Evolutionary conservation across 371 early-diverging fungal genomes (phyloP), one percentile per base, ranked within the genome.

Genomic region (Mucor irregularis): DNA sequence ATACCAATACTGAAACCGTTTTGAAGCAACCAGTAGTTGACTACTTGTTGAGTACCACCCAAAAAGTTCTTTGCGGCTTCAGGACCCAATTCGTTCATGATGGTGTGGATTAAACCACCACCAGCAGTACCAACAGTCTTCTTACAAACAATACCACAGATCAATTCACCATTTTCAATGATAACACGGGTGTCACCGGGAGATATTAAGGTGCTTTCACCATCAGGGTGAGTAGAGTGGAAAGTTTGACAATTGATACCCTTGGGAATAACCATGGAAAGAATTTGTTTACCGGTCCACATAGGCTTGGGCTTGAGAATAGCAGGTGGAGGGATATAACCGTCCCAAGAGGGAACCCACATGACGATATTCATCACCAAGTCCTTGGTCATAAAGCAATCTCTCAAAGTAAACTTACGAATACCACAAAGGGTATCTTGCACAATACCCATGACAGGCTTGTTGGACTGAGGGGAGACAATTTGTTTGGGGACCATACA

Each of bases 401-500:
- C 99, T 56, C 99, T 89, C 61, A 86, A 81, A 3, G 99, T 99
- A 62, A 99, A 95, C 76, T 93, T 96, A 69, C 96, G 87, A 50
- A 98, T 85, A 58, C 97, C 99, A 69, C 96, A 93, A 30, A 99
- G 88, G 1, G 99, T 95, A 74, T 99, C 99, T 77, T 99, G 99
- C 40, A 99, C 99, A 71, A 99, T 99, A 68, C 99, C 99, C 99
- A 99, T 99, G 59, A 98, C 95, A 5, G 99, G 99, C 59, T 90
- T 92, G 82, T 99, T 98, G 34, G 94, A 90, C 73, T 99, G 99
- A 2, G 99, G 99, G 25, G 98, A 94, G 4, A 99, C 88, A 66
- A 99, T 96, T 78, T 99, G 98, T 65, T 90, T 93, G 9, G 98
- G 95, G 2, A 99, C 99, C 92, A 96, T 93, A 72, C 95, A 95